Evolutionary conservation across 2,329 filamentous ascomycete species (phyloP), one percentile per base, ranked within the genome.

Genomic region (Diaporthe humulicola): DNA sequence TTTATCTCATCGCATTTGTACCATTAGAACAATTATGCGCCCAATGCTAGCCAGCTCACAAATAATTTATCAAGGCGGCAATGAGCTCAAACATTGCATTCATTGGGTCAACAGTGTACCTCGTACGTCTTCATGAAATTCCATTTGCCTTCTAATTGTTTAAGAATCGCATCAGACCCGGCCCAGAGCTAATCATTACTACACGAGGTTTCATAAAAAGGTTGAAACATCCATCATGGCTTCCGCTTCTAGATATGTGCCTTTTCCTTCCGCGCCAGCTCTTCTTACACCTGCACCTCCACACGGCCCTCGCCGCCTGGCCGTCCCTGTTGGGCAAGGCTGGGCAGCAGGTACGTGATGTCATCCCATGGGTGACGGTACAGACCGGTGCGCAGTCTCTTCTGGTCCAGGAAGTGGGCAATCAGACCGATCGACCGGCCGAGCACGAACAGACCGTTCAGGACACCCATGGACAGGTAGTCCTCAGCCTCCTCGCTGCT

Each of bases 311-410:
- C 95, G 77, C 90, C 89, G 80, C 94, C 95, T 76, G 92, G 90
- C 75, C 92, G 90, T 77, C 92, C 92, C 76, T 90, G 90, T 84
- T 93, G 90, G 81, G 90, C 88, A 77, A 98, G 88, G 86, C 90
- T 94, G 82, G 95, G 95, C 80, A 98, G 93, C 80, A 98, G 91
- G 88, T 98, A 98, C 79, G 95, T 98, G 84, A 98, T 98, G 86
- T 98, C 96, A 85, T 98, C 97, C 97, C 97, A 98, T 84, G 97
- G 97, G 92, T 98, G 95, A 85, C 97, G 94, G 94, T 99, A 99
- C 79, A 99, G 92, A 85, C 97, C 97, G 83, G 97, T 99, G 82
- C 96, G 94, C 86, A 99, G 91, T 87, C 97, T 93, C 96, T 99
- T 99, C 92, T 99, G 97, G 89, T 99, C 97, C 82, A 99, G 93